phyloP scores from a whole-genome alignment of 2,329 filamentous ascomycete genomes.

The Aquanectria penicillioides region DNA sequence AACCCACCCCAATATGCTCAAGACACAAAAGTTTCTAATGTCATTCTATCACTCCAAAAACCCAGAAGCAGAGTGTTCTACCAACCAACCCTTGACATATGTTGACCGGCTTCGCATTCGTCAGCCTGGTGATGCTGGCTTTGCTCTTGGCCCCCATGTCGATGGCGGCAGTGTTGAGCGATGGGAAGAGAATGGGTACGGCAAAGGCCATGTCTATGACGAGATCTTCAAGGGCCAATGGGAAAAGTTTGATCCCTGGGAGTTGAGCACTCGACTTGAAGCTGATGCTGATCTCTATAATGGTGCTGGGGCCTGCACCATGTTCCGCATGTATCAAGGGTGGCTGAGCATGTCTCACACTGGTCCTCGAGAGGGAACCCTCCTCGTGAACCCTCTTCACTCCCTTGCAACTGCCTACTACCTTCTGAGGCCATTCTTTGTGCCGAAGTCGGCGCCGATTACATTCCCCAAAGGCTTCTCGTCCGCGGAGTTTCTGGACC shows the following conservation, averaged over 20 bases:
- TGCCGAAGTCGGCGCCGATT: constrained; percentile 45
- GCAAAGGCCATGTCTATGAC: constrained; percentile 74
- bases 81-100: constrained; percentile 68
- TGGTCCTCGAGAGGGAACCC: constrained; percentile 78
- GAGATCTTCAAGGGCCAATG: constrained; percentile 79
- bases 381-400: constrained; percentile 83
- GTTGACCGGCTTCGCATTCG: constrained; percentile 78
- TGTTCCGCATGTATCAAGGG: constrained; percentile 89
- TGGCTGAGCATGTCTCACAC: constrained; percentile 84
- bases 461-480: constrained; percentile 37
- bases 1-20: constrained; percentile 22
- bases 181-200: constrained; percentile 78
- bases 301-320: constrained; percentile 82
- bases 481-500: constrained; percentile 55
- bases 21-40: constrained; percentile 20
- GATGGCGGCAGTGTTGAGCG: constrained; percentile 80
- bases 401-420: constrained; percentile 81
- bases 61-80: neutral
- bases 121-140: constrained; percentile 74
- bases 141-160: constrained; percentile 77
- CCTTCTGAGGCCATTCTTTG: constrained; percentile 86
- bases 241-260: constrained; percentile 86
- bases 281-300: constrained; percentile 81
- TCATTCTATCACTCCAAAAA: constrained; percentile 12
- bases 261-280: constrained; percentile 73